Base-by-base conservation (phyloP, 805 yeast species). In the Metschnikowia baotianmanensis region DNA sequence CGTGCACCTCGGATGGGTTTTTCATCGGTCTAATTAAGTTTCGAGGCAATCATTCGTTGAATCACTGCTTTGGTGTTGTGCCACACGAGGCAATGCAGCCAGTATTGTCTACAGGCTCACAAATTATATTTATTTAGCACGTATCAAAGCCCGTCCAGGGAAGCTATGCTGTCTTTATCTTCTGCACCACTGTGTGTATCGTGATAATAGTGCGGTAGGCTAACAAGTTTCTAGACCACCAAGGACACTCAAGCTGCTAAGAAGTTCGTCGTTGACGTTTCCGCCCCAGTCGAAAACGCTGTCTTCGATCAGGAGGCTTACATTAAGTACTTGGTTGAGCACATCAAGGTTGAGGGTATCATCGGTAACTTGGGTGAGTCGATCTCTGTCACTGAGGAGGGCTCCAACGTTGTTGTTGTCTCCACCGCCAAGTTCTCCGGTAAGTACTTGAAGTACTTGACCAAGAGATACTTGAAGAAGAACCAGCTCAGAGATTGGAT, bases 401-500 rank as follows among this genome's bases (percentile, higher is more conserved):
- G 90, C 68, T 76, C 82, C 80, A 83, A 84, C 78, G 81, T 86
- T 69, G 83, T 86, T 69, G 88, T 93, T 67, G 86, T 89, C 57
- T 78, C 97, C 58, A 82, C 84, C 75, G 75, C 95, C 75, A 84
- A 88, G 78, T 91, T 93, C 93, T 90, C 97, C 60, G 99, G 99
- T 78, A 91, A 95, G 80, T 93, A 93, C 95, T 84, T 91, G 74
- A 93, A 95, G 82, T 93, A 93, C 95, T 80, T 93, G 72, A 87
- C 98, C 68, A 95, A 93, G 89, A 91, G 95, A 82, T 93, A 87
- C 93, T 87, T 93, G 77, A 95, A 91, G 96, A 93, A 93, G 87
- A 88, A 90, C 91, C 95, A 87, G 78, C 86, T 91, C 80, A 89
- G 97, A 82, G 98, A 93, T 82, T 91, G 98, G 98, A 90, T 91